Percentiles rank a stretch among this genome's conserved stretches.
Evolutionary conservation across 352 stramenopile genomes (phyloP).

Genomic region (Pilasporangium apinafurcum): DNA sequence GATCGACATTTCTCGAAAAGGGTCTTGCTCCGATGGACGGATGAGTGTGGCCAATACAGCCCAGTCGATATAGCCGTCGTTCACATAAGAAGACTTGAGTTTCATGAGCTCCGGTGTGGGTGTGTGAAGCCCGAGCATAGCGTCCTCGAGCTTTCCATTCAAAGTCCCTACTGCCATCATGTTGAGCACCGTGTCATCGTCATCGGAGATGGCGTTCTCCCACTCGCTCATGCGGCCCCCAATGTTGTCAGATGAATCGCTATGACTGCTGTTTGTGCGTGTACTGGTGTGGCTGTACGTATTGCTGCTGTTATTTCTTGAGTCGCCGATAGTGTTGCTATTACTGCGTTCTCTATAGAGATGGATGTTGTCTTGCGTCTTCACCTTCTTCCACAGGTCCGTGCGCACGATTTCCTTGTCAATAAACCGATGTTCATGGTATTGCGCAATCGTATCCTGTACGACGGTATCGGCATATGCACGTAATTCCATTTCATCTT

Average conservation of each 20-base stretch:
- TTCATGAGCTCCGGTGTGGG: conserved; percentile 38
- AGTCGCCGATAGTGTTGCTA: too few relatives aligned
- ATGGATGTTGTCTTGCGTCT: conserved; percentile 17
- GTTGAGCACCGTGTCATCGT: conserved; percentile 7
- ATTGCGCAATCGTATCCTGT: conserved; percentile 33
- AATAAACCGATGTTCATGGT: conserved; percentile 25
- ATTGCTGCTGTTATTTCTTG: too few relatives aligned
- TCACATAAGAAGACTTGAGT: conserved; percentile 45
- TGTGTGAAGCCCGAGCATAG: conserved; percentile 5
- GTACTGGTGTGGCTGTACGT: too few relatives aligned
- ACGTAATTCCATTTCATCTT: conserved; percentile 30
- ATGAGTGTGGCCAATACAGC: conserved; percentile 35
- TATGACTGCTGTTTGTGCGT: too few relatives aligned
- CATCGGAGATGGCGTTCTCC: too few relatives aligned
- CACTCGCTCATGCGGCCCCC: too few relatives aligned
- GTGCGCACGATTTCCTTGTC: conserved; percentile 27
- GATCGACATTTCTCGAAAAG: conserved; percentile 36
- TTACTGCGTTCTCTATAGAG: conserved; percentile 8
- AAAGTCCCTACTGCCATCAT: conserved; percentile 11
- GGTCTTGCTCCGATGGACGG: conserved; percentile 25
- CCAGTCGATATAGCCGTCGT: conserved; percentile 42
- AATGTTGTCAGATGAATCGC: too few relatives aligned
- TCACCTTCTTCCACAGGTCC: conserved; percentile 42
- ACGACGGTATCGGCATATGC: conserved; percentile 29
- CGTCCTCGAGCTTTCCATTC: conserved; percentile 9